These are phyloP conservation scores for Echria macrotheca DNA, from an alignment of 495 filamentous ascomycete species.

Conservation along the genomic window DNA sequence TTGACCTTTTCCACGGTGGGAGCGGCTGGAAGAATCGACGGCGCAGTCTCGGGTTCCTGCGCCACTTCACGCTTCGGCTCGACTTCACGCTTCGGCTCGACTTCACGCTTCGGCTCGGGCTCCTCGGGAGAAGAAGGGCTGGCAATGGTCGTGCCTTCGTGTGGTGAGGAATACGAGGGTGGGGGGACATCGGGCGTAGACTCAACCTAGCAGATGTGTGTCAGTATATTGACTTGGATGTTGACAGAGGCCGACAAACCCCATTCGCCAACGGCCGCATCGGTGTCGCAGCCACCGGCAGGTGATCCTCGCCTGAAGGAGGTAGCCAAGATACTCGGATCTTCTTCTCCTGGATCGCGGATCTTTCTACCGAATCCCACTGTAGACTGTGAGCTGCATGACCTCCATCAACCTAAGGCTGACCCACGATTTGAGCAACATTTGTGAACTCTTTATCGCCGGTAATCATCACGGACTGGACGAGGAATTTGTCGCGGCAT, in stretches of 20 bases:
- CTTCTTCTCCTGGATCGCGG: conserved; percentile 81
- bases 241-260: conserved; percentile 21
- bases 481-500: conserved; percentile 97
- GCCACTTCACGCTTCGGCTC: conserved; percentile 29
- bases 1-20: conserved; percentile 40
- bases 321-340: conserved; percentile 86
- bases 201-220: conserved; percentile 18
- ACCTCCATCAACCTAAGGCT: neutral
- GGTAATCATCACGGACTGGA: conserved; percentile 84
- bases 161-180: conserved; percentile 26
- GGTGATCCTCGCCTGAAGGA: conserved; percentile 17
- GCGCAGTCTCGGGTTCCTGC: conserved; percentile 33
- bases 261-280: conserved; percentile 25
- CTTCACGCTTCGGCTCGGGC: neutral
- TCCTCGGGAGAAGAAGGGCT: conserved; percentile 1
- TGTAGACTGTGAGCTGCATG: conserved; percentile 27
- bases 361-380: conserved; percentile 74
- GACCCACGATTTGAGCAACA: conserved; percentile 71
- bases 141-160: conserved; percentile 14
- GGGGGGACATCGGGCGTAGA: conserved; percentile 25
- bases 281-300: conserved; percentile 21
- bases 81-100: neutral
- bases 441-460: conserved; percentile 76
- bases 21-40: conserved; percentile 31
- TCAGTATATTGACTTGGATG: neutral